Evolutionary conservation across 2,329 filamentous ascomycete species (phyloP).

Genomic region (Phaeosphaeriaceae sp.): DNA sequence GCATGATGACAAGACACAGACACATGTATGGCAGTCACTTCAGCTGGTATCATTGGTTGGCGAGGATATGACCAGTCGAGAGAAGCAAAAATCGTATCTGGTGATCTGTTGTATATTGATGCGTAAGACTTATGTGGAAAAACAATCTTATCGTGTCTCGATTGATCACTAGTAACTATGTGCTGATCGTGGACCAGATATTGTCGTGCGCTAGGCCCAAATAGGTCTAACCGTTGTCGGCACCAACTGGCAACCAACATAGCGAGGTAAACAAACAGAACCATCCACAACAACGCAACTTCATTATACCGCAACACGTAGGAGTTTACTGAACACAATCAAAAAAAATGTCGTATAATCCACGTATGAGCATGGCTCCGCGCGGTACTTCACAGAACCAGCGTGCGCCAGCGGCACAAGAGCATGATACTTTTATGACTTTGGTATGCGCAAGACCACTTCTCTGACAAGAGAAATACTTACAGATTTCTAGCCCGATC

Average conservation of each 20-base stretch:
- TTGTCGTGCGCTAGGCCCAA: background rate
- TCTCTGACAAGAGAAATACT: conserved; percentile 12
- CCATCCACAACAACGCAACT: conserved; percentile 4
- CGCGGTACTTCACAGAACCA: conserved; percentile 49
- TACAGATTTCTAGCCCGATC: conserved; percentile 58
- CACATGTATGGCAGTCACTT: conserved; percentile 1
- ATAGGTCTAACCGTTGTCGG: background rate
- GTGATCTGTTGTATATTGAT: background rate
- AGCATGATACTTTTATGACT: conserved; percentile 59
- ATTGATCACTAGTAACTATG: no score
- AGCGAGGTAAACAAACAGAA: conserved; percentile 20
- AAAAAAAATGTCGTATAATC: conserved; percentile 55
- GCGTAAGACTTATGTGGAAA: no score
- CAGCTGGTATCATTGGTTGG: conserved; percentile 9
- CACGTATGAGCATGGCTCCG: conserved; percentile 59
- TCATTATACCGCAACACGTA: no score
- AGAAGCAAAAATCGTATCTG: background rate
- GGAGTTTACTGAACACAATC: conserved; percentile 1
- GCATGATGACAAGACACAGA: conserved; percentile 26
- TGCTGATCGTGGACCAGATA: background rate
- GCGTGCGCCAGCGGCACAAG: conserved; percentile 51
- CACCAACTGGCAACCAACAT: background rate
- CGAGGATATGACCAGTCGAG: background rate
- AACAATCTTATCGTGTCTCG: no score
- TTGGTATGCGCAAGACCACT: conserved; percentile 44